phyloP scores from a whole-genome alignment of 805 yeast genomes.

The Ogataea dorogensis region DNA sequence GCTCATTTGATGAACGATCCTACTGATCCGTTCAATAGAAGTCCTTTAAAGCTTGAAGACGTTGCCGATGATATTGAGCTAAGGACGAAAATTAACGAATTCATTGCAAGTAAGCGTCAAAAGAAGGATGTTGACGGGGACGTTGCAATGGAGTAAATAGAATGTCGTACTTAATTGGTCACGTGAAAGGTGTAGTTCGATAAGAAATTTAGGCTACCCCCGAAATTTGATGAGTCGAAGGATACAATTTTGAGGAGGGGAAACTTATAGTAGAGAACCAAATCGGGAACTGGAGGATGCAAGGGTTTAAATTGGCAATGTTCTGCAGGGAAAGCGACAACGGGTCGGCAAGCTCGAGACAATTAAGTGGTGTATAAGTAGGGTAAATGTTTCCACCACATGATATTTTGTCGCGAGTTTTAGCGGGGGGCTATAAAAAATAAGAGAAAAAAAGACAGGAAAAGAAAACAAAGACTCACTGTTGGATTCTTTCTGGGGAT shows the following conservation, averaged over 20 bases:
- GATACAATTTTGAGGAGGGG: not conserved
- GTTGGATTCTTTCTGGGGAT: slow-evolving; percentile 11
- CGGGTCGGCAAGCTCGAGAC: not conserved
- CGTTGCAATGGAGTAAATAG: slow-evolving; percentile 18
- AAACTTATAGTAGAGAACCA: not conserved
- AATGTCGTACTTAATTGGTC: not conserved
- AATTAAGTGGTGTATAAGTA: slow-evolving; percentile 1
- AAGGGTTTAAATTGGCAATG: not conserved
- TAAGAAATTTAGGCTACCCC: slow-evolving; percentile 8
- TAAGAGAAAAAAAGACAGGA: slow-evolving; percentile 8
- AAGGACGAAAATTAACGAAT: slow-evolving; percentile 57
- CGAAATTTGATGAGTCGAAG: slow-evolving; percentile 1
- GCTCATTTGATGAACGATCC: slow-evolving; percentile 92
- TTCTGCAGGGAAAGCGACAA: not conserved
- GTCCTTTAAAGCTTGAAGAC: slow-evolving; percentile 86
- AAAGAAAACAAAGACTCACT: slow-evolving; percentile 11
- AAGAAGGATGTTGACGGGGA: slow-evolving; percentile 28
- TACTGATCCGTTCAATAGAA: slow-evolving; percentile 95
- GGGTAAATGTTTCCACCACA: slow-evolving; percentile 7
- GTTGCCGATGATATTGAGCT: slow-evolving; percentile 76
- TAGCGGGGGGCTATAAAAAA: slow-evolving; percentile 12
- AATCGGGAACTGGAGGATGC: slow-evolving; percentile 2
- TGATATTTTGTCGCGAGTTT: slow-evolving; percentile 4
- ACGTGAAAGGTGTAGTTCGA: not conserved
- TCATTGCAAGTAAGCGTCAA: slow-evolving; percentile 44